A percentile compares a stretch with the other conserved stretches of the same genome.
phyloP scores from a whole-genome alignment of 169 alveolate genomes.

The Plasmodium berghei region DNA sequence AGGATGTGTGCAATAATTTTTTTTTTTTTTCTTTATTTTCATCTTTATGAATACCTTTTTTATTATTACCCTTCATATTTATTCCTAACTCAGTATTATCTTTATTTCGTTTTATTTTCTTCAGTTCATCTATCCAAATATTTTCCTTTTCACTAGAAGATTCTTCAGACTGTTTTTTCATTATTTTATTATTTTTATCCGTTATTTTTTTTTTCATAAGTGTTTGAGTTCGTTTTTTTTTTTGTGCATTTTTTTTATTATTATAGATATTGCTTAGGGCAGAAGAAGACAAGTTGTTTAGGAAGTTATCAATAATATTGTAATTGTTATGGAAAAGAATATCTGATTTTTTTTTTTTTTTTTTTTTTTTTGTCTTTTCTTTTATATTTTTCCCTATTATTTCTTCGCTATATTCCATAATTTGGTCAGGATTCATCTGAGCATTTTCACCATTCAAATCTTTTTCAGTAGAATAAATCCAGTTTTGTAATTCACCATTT shows the following conservation, averaged over 20 bases:
- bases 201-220: neutral
- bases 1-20: neutral
- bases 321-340: constrained; percentile 1
- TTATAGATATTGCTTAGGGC: constrained; percentile 8
- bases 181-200: neutral
- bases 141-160: neutral
- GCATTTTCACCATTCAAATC: too few relatives aligned
- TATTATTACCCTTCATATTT: neutral
- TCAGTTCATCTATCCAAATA: neutral
- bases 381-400: neutral
- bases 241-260: neutral
- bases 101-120: neutral
- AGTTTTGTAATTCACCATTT: constrained; percentile 58
- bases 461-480: constrained; percentile 37
- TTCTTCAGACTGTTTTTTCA: neutral
- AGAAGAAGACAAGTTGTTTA: constrained; percentile 23
- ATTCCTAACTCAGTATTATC: neutral
- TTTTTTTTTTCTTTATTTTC: neutral
- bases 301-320: constrained; percentile 6
- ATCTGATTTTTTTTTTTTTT: neutral
- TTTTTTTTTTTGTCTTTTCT: constrained; percentile 2
- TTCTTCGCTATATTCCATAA: too few relatives aligned
- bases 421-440: too few relatives aligned
- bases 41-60: neutral
- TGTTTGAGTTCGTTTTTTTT: neutral